Evolutionary conservation across 192 early-diverging fungal genomes (phyloP).

Genomic region (Linnemannia hyalina): DNA sequence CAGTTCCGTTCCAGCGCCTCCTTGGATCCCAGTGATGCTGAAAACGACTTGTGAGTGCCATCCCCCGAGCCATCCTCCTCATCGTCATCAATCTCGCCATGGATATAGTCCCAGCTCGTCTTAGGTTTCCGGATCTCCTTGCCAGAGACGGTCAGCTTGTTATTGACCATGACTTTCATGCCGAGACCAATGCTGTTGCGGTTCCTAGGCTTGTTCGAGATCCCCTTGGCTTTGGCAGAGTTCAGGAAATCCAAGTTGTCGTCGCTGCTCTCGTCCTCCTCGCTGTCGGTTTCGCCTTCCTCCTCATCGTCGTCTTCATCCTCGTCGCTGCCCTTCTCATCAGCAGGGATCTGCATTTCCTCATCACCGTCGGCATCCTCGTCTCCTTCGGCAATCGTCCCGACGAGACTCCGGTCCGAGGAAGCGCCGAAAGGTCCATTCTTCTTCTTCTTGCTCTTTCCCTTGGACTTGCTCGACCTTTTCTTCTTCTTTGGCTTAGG

Average conservation of each 20-base stretch:
- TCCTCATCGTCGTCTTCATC: slow-evolving; percentile 40
- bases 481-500: slow-evolving; percentile 55
- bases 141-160: slow-evolving; percentile 46
- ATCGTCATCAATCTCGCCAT: slow-evolving; percentile 43
- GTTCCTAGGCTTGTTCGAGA: slow-evolving; percentile 38
- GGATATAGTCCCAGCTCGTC: slow-evolving; percentile 54
- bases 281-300: slow-evolving; percentile 18
- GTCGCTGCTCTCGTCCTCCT: slow-evolving; percentile 26
- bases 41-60: slow-evolving; percentile 17
- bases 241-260: slow-evolving; percentile 32
- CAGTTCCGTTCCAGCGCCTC: slow-evolving; percentile 5
- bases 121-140: slow-evolving; percentile 54
- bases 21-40: slow-evolving; percentile 29
- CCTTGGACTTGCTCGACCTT: slow-evolving; percentile 35
- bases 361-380: slow-evolving; percentile 38
- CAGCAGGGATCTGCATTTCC: slow-evolving; percentile 28
- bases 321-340: slow-evolving; percentile 25
- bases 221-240: slow-evolving; percentile 31
- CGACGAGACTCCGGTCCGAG: slow-evolving; percentile 17
- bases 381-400: slow-evolving; percentile 38
- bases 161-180: slow-evolving; percentile 55
- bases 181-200: slow-evolving; percentile 52
- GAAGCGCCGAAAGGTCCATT: background rate
- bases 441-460: slow-evolving; percentile 22
- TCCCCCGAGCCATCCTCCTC: slow-evolving; percentile 31